Base-by-base conservation (phyloP, 83 land plant species). In the Thuja plicata region DNA sequence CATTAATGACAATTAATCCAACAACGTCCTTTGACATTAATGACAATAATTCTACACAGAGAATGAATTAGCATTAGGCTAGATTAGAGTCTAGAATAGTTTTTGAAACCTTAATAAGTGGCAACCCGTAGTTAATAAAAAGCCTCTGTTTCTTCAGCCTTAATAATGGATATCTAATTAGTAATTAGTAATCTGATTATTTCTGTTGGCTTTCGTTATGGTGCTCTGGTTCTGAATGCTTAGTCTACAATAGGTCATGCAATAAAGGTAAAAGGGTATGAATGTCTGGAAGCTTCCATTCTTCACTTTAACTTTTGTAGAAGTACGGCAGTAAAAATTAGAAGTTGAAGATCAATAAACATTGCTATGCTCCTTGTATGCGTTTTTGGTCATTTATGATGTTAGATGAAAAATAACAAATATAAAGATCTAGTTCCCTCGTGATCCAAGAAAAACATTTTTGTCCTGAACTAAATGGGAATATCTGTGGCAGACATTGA, bases 401-500 rank as follows among this genome's bases (percentile, higher is more conserved):
- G 37, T 74, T 70, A 62, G 30, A 70, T 70, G 73, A 70, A 70
- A 70, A 70, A 5, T 70, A n/a, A 9, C n/a, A 17, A 70, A 27
- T 70, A 70, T 70, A 27, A 24, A 70, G 32, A 24, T 70, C 32
- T 70, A 76, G 0, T 43, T 12, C 35, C 79, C 79, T 32, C 5
- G 13, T 12, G 17, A 41, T 80, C 7, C 27, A 83, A 50, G 27
- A 48, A 83, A 30, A 12, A 11, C 15, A 83, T 38, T 87, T 15
- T 38, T 66, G 40, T 17, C n/a, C 37, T 87, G 46, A 70, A 48
- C 41, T 88, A 79, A 73, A 81, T 54, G 35, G 55, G 19, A 83
- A 40, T 45, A n/a, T 83, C 12, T 50, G 86, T 86, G 85, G 81
- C 92, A 98, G 99, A 97, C 99, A 0, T 76, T 98, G 91, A 98